Evolutionary conservation across 176 grass and related monocot genomes (phyloP).

Genomic region (Oryza coarctata): DNA sequence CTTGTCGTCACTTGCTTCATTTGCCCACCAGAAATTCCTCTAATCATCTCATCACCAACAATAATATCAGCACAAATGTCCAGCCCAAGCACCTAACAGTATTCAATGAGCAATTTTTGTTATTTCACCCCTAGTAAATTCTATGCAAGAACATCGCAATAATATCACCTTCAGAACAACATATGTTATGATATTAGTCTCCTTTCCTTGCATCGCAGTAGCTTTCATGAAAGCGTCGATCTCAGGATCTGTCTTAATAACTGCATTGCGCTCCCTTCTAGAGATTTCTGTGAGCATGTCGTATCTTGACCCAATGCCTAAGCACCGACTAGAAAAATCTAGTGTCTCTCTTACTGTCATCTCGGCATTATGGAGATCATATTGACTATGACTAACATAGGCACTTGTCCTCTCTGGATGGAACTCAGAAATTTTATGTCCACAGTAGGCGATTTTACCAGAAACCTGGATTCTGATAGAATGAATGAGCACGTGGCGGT

Average conservation of each 20-base stretch:
- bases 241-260: slow-evolving; percentile 63
- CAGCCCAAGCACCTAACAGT: slow-evolving; percentile 51
- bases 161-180: slow-evolving; percentile 55
- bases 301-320: slow-evolving; percentile 52
- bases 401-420: slow-evolving; percentile 57
- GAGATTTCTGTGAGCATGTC: slow-evolving; percentile 58
- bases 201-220: slow-evolving; percentile 49
- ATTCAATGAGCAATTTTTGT: background rate
- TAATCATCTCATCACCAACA: slow-evolving; percentile 71
- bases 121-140: too few relatives aligned
- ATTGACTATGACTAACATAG: slow-evolving; percentile 63
- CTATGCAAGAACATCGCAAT: too few relatives aligned
- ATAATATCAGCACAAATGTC: slow-evolving; percentile 64
- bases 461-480: slow-evolving; percentile 22
- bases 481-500: background rate
- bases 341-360: slow-evolving; percentile 73
- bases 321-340: slow-evolving; percentile 57
- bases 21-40: slow-evolving; percentile 78
- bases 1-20: slow-evolving; percentile 69
- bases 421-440: slow-evolving; percentile 52
- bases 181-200: slow-evolving; percentile 54
- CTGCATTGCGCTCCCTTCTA: slow-evolving; percentile 56
- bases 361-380: slow-evolving; percentile 54
- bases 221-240: slow-evolving; percentile 72
- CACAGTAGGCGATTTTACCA: slow-evolving; percentile 55